Evolutionary conservation across 1,284 basidiomycete species (phyloP).

Genomic region (Cutaneotrichosporon cutaneum): DNA sequence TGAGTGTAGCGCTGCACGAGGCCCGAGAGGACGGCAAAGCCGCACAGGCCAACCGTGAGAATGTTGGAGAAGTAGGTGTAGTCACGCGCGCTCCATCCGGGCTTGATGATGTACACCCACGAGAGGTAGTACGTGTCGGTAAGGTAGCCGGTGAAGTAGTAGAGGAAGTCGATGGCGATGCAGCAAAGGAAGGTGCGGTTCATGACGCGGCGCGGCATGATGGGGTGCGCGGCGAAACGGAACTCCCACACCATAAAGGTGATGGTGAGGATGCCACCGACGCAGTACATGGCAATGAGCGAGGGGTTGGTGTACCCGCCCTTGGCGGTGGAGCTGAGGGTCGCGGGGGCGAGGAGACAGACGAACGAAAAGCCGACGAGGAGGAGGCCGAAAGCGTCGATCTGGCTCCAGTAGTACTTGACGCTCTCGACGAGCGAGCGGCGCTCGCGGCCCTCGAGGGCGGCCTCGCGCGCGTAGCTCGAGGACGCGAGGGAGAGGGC

Average conservation of each 20-base stretch:
- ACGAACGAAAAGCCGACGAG: constrained; percentile 49
- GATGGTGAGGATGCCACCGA: constrained; percentile 51
- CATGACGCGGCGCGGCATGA: constrained; percentile 52
- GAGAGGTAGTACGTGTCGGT: constrained; percentile 37
- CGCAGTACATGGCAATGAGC: constrained; percentile 53
- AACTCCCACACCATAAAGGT: constrained; percentile 51
- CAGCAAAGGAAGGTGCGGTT: constrained; percentile 50
- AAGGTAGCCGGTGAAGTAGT: constrained; percentile 48
- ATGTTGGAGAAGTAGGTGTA: constrained; percentile 41
- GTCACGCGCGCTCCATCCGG: constrained; percentile 30
- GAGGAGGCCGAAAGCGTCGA: constrained; percentile 51
- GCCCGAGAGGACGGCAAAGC: constrained; percentile 49
- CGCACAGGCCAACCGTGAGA: constrained; percentile 46
- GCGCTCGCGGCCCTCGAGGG: constrained; percentile 11
- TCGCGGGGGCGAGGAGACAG: constrained; percentile 51
- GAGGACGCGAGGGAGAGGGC: constrained; percentile 39
- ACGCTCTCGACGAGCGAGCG: constrained; percentile 22
- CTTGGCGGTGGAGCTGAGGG: constrained; percentile 40
- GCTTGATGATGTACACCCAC: constrained; percentile 49
- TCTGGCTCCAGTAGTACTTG: constrained; percentile 39
- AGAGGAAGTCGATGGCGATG: constrained; percentile 50
- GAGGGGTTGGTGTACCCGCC: constrained; percentile 51
- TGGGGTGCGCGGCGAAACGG: constrained; percentile 47
- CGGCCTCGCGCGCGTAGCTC: constrained; percentile 29
- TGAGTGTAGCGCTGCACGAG: constrained; percentile 52